Evolutionary conservation across 2,329 filamentous ascomycete species (phyloP), one percentile per base, ranked within the genome.

Genomic region (Pseudogymnoascus sp.): DNA sequence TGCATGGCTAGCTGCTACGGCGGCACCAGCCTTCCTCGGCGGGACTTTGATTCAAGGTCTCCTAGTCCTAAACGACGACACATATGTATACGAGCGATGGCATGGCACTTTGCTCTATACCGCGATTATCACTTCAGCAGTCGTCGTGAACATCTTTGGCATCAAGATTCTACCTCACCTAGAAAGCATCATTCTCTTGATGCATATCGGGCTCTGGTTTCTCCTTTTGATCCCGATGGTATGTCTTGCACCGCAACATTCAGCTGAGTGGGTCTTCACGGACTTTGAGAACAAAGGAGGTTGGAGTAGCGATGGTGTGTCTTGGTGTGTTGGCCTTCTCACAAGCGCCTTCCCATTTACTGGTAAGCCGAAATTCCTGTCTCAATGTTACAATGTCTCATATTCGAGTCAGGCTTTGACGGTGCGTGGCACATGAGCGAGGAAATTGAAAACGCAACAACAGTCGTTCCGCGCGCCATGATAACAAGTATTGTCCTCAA

Each of bases 181-280:
- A 4, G 82, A 84, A 68, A 77, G 76, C 0, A 59, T 79, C 5
- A 76, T 82, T 59, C 71, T 85, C 23, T 74, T 79, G 38, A 67
- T 84, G 6, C 81, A 84, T 42, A 69, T 77, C n/a, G 56, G 72
- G 1, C 71, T 72, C 33, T 77, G 77, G 63, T 73, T 77, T 56
- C 74, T 71, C 5, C 68, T 77, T 44, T 47, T 76, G 4, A 70
- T 77, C 4, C 71, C 74, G 1, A 63, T 77, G 18, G 68, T 76
- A 8, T 67, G 73, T 56, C 68, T 75, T 7, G 67, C 70, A 14
- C 70, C 73, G 14, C 70, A 83, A 65, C 79, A 83, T 66, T 72
- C 78, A 0, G 75, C 82, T 1, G 76, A 75, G 23, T 84, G 84
- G 66, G 82, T 85, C 7, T 84, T 84, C 68, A 68, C 69, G 14